Evolutionary conservation across 1,284 basidiomycete genomes (phyloP).

Genomic region (Leccinum proximum): DNA sequence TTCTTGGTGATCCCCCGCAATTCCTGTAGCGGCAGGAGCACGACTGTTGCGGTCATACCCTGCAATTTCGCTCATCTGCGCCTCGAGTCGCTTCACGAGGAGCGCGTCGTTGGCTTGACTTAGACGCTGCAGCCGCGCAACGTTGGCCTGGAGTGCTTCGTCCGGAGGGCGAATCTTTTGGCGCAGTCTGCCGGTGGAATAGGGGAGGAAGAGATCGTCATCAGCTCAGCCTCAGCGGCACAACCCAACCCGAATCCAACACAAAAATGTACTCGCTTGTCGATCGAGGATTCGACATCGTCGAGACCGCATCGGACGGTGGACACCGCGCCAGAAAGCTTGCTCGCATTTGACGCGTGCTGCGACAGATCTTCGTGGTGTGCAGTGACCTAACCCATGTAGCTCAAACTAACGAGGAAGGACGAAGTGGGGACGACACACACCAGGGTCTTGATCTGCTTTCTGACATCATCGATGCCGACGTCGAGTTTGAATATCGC

Average conservation of each 20-base stretch:
- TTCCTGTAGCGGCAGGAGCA: not conserved
- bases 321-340: slow-evolving; percentile 59
- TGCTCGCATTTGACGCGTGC: slow-evolving; percentile 64
- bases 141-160: slow-evolving; percentile 64
- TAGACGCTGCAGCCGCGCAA: slow-evolving; percentile 70
- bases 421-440: slow-evolving; percentile 26
- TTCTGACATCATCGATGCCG: slow-evolving; percentile 86
- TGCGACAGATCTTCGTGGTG: slow-evolving; percentile 76
- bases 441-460: slow-evolving; percentile 83
- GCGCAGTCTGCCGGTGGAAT: slow-evolving; percentile 53
- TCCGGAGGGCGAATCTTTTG: slow-evolving; percentile 85
- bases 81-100: slow-evolving; percentile 75
- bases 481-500: slow-evolving; percentile 82
- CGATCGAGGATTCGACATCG: slow-evolving; percentile 67
- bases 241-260: not conserved
- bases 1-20: slow-evolving; percentile 50
- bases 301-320: slow-evolving; percentile 63
- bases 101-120: slow-evolving; percentile 81
- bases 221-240: not conserved
- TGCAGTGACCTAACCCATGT: slow-evolving; percentile 47
- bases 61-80: slow-evolving; percentile 72
- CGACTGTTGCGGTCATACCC: slow-evolving; percentile 14
- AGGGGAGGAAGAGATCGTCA: slow-evolving; percentile 1
- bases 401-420: not conserved
- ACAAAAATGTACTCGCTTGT: slow-evolving; percentile 48